phyloP scores from a whole-genome alignment of 176 grass and related monocot genomes.

The Oryza meyeriana region DNA sequence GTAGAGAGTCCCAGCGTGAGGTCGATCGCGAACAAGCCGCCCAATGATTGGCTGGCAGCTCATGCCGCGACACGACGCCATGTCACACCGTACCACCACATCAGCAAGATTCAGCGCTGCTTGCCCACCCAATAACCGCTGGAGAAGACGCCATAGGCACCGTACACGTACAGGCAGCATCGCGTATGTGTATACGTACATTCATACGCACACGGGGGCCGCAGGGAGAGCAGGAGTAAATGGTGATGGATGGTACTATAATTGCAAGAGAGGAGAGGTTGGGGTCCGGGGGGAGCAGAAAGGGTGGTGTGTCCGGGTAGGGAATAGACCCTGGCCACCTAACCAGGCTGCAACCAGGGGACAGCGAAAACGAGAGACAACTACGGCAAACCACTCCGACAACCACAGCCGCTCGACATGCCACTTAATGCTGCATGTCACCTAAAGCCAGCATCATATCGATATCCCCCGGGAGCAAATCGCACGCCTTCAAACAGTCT shows the following conservation, averaged over 20 bases:
- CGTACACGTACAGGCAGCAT: not conserved
- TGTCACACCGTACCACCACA: slow-evolving; percentile 28
- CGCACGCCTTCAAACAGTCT: not conserved
- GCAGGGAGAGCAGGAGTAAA: slow-evolving; percentile 34
- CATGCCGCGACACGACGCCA: not conserved
- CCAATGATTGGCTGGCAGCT: slow-evolving; percentile 39
- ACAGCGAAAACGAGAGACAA: slow-evolving; percentile 66
- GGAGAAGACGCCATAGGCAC: not conserved
- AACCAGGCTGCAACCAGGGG: slow-evolving; percentile 53
- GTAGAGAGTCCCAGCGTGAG: slow-evolving; percentile 10
- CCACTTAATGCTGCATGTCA: slow-evolving; percentile 51
- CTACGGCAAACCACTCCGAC: slow-evolving; percentile 57
- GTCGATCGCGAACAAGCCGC: not conserved
- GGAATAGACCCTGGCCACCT: slow-evolving; percentile 51
- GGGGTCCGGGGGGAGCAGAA: not conserved
- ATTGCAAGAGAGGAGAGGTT: not conserved
- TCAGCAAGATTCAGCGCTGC: slow-evolving; percentile 22
- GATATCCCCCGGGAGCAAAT: not conserved
- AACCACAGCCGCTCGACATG: slow-evolving; percentile 48
- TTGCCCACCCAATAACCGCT: slow-evolving; percentile 16
- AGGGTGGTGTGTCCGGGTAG: not conserved
- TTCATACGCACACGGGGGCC: not conserved
- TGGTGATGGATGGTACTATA: not conserved
- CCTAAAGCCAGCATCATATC: slow-evolving; percentile 29
- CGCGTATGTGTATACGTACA: not conserved